Conservation (phyloP, 169 alveolate genomes). For the Fabrea salina region DNA sequence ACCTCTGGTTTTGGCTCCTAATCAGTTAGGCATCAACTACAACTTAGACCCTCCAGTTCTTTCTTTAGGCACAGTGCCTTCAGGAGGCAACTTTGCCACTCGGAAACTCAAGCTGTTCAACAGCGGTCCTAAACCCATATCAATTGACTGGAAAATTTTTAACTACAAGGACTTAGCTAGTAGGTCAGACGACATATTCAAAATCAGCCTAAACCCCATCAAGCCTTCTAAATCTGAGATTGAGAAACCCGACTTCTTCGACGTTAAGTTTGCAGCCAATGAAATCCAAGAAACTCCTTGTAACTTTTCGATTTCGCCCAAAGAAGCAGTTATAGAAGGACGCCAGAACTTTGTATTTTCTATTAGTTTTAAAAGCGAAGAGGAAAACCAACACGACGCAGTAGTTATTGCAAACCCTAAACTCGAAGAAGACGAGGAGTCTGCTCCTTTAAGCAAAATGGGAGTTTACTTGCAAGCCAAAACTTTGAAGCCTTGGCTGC, state of each 20-base stretch:
- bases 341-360: background rate
- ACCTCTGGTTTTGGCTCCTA: conserved; percentile 76
- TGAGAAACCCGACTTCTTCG: conserved; percentile 22
- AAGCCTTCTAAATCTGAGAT: background rate
- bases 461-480: conserved; percentile 22
- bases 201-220: background rate
- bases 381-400: background rate
- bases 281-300: background rate
- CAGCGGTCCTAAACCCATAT: conserved; percentile 24
- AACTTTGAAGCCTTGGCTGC: background rate
- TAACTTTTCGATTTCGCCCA: conserved; percentile 6
- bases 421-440: conserved; percentile 14
- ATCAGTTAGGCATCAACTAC: conserved; percentile 79
- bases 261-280: conserved; percentile 6
- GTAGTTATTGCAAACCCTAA: conserved; percentile 10
- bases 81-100: background rate
- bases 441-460: background rate
- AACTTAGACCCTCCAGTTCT: conserved; percentile 71
- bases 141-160: conserved; percentile 12
- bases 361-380: background rate
- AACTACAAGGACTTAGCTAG: background rate
- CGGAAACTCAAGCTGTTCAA: conserved; percentile 7
- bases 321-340: conserved; percentile 1
- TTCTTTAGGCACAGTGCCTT: conserved; percentile 59
- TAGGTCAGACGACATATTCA: conserved; percentile 1